Evolutionary conservation across 2,329 filamentous ascomycete genomes (phyloP), one percentile per base, ranked within the genome.

Genomic region (Aspergillus vadensis): DNA sequence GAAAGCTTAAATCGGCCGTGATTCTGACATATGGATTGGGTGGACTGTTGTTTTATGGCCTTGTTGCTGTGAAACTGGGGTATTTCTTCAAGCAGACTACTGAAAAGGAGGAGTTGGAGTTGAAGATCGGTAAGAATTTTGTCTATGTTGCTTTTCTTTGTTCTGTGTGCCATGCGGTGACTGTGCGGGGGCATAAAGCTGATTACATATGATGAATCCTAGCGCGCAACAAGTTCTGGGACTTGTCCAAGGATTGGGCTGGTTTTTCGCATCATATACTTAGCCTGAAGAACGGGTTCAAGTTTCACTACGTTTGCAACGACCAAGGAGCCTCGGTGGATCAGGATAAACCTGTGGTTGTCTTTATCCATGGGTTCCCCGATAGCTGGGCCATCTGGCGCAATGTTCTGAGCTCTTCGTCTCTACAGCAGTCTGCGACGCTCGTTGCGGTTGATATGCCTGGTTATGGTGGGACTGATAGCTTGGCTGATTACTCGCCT

Each of bases 291-390:
- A 79, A 76, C 60, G 81, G 82, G 0, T 74, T 81, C 62, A 81
- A 80, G 64, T 79, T 87, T 27, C 85, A 87, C 69, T 86, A 86
- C 65, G 74, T 86, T 56, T 76, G 76, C 67, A 83, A 75, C 67
- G 62, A 76, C 48, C 62, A 72, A 43, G 14, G 62, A 58, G 19
- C 63, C 41, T 17, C 57, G 58, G 4, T 15, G 12, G 66, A 61
- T 21, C 48, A 48, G 19, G 61, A 64, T 10, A 77, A 72, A 55
- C 75, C 77, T 0, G 70, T 86, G 15, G 76, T 84, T 23, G 77
- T 86, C 43, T 83, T 86, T 65, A 73, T 86, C 17, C 85, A 87
- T 69, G 85, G 85, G 39, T 87, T 86, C 60, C 85, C 85, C 6
- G 85, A 87, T 65, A 85, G 83, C 58, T 85, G 78, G 72, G 76